A percentile compares a stretch with the other conserved stretches of the same genome.
These are phyloP conservation scores for Petunia axillaris DNA, from an alignment of 257 asterid species.

Conservation along the genomic window DNA sequence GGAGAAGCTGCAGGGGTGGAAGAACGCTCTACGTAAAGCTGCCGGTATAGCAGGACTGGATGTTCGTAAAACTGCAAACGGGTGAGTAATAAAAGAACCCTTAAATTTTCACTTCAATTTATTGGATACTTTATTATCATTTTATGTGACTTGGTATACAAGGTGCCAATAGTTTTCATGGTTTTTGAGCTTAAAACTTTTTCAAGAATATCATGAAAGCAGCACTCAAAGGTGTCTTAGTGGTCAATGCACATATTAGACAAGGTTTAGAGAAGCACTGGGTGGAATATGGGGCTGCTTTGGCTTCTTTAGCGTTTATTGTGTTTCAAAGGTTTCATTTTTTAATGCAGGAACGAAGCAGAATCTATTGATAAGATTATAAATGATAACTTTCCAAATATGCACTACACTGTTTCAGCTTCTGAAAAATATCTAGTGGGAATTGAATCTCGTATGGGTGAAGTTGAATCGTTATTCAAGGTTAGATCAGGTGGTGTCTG, in stretches of 20 bases:
- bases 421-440: neutral
- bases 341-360: neutral
- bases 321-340: neutral
- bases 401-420: neutral
- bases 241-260: neutral
- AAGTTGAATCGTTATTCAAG: neutral
- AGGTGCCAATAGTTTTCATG: no score
- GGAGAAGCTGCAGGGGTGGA: constrained; percentile 21
- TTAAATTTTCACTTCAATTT: no score
- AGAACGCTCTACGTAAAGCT: neutral
- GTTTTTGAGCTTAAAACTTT: no score
- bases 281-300: neutral
- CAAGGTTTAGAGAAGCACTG: no score
- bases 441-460: neutral
- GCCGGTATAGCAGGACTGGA: neutral
- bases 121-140: no score
- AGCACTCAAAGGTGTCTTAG: no score
- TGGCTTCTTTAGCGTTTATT: neutral
- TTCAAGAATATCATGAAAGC: no score
- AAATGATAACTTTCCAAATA: neutral
- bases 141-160: no score
- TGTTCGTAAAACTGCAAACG: neutral
- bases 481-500: neutral
- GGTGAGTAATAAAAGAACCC: neutral
- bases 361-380: neutral